Conservation (phyloP, 2,329 filamentous ascomycete species). For the Fusarium secorum region DNA sequence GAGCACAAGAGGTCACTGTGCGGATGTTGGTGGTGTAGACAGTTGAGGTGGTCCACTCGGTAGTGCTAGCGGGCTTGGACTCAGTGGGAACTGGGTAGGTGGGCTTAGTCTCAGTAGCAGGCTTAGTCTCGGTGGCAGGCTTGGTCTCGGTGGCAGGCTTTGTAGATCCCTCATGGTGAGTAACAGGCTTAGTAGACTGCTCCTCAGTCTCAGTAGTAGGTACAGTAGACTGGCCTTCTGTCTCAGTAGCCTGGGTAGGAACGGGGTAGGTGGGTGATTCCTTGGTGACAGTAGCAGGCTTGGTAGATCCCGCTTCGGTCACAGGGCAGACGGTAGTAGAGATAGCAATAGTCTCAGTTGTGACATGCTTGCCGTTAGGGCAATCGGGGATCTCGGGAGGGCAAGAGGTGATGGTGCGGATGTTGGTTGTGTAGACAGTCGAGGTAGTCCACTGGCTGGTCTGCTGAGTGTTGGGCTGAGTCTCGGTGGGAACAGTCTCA, state of each 20-base stretch:
- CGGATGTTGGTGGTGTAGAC: constrained; percentile 2
- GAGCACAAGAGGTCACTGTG: neutral
- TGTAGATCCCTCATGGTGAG: neutral
- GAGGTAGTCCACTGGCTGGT: constrained; percentile 26
- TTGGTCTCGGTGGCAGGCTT: constrained; percentile 11
- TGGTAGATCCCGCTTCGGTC: constrained; percentile 10
- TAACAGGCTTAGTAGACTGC: constrained; percentile 1
- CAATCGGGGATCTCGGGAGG: constrained; percentile 32
- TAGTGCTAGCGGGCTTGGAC: neutral
- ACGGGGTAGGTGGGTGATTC: neutral
- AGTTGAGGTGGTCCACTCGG: neutral
- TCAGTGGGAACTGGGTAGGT: neutral
- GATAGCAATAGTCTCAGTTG: constrained; percentile 36
- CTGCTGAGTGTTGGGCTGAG: neutral
- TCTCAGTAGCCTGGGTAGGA: constrained; percentile 9
- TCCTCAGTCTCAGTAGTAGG: neutral
- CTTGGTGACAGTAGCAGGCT: constrained; percentile 6
- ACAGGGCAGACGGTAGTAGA: constrained; percentile 38
- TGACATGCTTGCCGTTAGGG: constrained; percentile 17
- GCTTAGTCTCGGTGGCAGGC: neutral
- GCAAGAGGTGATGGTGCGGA: constrained; percentile 35
- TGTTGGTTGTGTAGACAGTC: constrained; percentile 34
- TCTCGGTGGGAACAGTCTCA: neutral
- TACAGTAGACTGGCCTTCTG: neutral
- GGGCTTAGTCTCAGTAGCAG: neutral